Evolutionary conservation across 192 early-diverging fungal genomes (phyloP), one percentile per base, ranked within the genome.

Genomic region (Backusella mclennaniae): DNA sequence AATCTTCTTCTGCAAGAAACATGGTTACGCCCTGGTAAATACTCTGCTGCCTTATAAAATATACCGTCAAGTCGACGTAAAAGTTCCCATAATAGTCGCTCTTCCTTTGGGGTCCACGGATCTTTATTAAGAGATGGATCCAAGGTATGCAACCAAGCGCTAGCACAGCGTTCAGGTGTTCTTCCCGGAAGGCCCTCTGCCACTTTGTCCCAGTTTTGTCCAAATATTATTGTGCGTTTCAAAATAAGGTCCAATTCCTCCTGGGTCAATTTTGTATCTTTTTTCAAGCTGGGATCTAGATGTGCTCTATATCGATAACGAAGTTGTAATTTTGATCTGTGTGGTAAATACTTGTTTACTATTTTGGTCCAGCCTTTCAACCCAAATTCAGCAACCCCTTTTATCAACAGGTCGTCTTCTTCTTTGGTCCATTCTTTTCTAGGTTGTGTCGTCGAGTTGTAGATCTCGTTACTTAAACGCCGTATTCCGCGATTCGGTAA

Each of bases 161-260:
- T 1, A 17, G 26, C 29, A 33, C 41, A 46, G 0, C 19, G 36
- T 5, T 31, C 14, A 1, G 42, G 74, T 12, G 38, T 26, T 44
- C 63, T 38, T 8, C 56, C 35, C 4, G 74, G 74, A 6, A 75
- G 52, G 9, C 63, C 35, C 12, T 67, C 41, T 21, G 39, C 26
- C 19, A 75, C 63, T n/a, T 67, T 33, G 1, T 6, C n/a, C 74
- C 63, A 75, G 29, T 67, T 29, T 31, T 67, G 35, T 6, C 63
- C 35, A 68, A 35, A 26, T 7, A 75, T 75, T 15, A 82, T 75
- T 14, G 77, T 71, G 12, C 76, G 44, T 23, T 67, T n/a, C 23
- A 82, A 52, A 33, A 82, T 53, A 3, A 75, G 4, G 8, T 74
- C 59, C 0, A 67, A 39, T 72, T 82, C 80, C 11, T 78, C 76